Evolutionary conservation across 1,284 basidiomycete species (phyloP).

Genomic region (Mycena sp.): DNA sequence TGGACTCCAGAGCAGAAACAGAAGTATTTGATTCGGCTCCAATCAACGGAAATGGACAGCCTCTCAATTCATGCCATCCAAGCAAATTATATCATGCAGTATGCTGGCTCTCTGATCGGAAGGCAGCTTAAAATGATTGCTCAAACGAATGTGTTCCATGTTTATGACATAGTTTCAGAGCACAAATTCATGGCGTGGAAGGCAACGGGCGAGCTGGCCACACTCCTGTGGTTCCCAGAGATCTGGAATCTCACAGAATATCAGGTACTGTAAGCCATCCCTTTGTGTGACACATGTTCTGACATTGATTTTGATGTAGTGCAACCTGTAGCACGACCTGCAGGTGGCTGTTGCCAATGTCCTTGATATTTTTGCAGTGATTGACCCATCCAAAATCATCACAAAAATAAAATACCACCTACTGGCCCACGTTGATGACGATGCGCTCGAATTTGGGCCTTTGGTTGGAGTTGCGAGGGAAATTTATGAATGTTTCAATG

Average conservation of each 20-base stretch:
- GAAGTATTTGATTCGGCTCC: constrained; percentile 38
- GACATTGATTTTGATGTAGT: too few relatives aligned
- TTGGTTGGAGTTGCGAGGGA: constrained; percentile 29
- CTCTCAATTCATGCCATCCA: constrained; percentile 40
- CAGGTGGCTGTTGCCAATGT: constrained; percentile 41
- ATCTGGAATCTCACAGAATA: too few relatives aligned
- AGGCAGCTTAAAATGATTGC: too few relatives aligned
- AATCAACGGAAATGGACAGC: constrained; percentile 38
- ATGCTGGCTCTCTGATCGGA: too few relatives aligned
- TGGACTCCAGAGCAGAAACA: constrained; percentile 35
- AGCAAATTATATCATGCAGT: too few relatives aligned
- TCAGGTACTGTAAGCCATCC: too few relatives aligned
- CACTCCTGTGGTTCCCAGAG: too few relatives aligned
- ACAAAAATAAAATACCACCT: constrained; percentile 48
- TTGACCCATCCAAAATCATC: constrained; percentile 40
- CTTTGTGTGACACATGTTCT: too few relatives aligned
- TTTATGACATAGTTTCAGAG: too few relatives aligned
- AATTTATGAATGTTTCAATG: constrained; percentile 37
- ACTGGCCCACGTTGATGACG: constrained; percentile 40
- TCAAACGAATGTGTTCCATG: too few relatives aligned
- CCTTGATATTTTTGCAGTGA: constrained; percentile 38
- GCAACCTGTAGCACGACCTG: constrained; percentile 27
- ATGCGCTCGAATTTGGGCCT: constrained; percentile 33
- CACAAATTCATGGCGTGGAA: too few relatives aligned
- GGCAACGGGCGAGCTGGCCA: too few relatives aligned